Conservation (phyloP, 2,329 filamentous ascomycete species). For the Trichophyton rubrum region DNA sequence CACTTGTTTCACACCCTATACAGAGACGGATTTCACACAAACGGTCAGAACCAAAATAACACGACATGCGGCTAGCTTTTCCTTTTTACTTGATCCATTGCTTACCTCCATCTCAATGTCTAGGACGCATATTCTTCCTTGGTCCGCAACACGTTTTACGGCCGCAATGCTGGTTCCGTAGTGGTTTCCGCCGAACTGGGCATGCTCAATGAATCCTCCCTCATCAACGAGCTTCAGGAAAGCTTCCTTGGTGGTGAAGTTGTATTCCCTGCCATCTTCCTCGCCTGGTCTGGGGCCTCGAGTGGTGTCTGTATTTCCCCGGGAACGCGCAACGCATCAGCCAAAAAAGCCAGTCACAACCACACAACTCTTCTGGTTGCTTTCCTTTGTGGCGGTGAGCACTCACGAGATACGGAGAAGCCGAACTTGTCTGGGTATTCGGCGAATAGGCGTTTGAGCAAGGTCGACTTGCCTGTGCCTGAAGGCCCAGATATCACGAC, state of each 20-base stretch:
- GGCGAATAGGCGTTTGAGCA: conserved; percentile 31
- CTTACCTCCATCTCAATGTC: conserved; percentile 92
- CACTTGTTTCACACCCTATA: conserved; percentile 78
- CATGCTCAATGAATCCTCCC: conserved; percentile 73
- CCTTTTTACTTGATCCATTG: background rate
- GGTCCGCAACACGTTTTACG: conserved; percentile 59
- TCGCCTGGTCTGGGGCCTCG: conserved; percentile 64
- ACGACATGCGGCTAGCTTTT: background rate
- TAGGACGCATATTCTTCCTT: conserved; percentile 64
- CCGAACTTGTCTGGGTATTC: conserved; percentile 33
- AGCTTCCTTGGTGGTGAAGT: conserved; percentile 55
- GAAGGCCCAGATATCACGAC: conserved; percentile 32
- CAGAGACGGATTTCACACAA: background rate
- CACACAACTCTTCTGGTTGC: background rate
- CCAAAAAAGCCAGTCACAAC: too few species aligned
- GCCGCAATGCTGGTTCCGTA: conserved; percentile 77
- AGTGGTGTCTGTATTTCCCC: conserved; percentile 54
- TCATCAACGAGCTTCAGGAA: conserved; percentile 57
- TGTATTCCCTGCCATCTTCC: conserved; percentile 64
- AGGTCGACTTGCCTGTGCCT: conserved; percentile 32
- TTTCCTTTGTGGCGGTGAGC: background rate
- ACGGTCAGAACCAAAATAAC: background rate
- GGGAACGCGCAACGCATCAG: background rate
- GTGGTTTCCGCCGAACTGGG: conserved; percentile 70
- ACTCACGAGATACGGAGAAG: conserved; percentile 31